Conservation (phyloP, 2,329 filamentous ascomycete genomes). For the Stemphylium lycopersici region DNA sequence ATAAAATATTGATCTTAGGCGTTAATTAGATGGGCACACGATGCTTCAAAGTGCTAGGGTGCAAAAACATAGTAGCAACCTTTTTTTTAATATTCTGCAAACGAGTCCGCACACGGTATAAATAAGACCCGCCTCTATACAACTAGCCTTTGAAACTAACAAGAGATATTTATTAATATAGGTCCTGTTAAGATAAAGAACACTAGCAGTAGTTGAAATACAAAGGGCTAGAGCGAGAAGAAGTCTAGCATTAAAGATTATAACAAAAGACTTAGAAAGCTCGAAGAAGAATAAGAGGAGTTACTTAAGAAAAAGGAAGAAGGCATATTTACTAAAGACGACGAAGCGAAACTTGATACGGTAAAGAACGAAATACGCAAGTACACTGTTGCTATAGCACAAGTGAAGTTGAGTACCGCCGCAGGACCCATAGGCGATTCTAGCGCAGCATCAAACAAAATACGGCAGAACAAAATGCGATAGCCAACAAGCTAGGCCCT, state of each 20-base stretch:
- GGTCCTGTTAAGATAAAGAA: neutral
- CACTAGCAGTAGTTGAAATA: too few species aligned
- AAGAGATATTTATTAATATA: neutral
- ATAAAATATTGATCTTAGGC: neutral
- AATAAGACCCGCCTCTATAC: neutral
- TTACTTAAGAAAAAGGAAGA: neutral
- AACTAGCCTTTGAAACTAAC: neutral
- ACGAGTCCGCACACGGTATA: conserved; percentile 3
- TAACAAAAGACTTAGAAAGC: conserved; percentile 1
- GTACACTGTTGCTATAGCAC: neutral
- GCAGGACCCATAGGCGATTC: neutral
- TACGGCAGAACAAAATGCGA: neutral
- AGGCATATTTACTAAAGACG: neutral
- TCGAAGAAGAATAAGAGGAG: conserved; percentile 6
- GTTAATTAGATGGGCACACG: neutral
- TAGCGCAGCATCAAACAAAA: neutral
- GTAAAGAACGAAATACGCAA: neutral
- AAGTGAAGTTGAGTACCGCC: neutral
- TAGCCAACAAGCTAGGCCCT: neutral
- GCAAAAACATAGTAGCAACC: neutral
- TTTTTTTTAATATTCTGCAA: conserved; percentile 5
- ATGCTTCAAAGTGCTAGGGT: neutral
- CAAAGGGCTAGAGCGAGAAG: neutral
- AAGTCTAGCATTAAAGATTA: neutral
- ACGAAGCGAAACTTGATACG: neutral